Evolutionary conservation across 2,329 filamentous ascomycete genomes (phyloP).

Genomic region (Colletotrichum aenigma): DNA sequence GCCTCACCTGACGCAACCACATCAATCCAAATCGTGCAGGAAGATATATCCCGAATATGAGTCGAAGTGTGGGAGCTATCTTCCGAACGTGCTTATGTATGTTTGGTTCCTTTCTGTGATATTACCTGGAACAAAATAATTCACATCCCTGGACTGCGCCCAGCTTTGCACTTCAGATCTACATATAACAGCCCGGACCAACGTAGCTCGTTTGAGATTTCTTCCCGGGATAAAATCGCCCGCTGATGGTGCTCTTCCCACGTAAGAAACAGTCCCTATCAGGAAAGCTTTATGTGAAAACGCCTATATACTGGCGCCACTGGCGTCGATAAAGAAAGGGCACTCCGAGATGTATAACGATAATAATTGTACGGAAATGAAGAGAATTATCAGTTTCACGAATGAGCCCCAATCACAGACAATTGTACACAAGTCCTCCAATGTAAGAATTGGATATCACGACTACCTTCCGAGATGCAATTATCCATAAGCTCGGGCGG

Average conservation of each 20-base stretch:
- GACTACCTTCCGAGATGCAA: too few relatives aligned
- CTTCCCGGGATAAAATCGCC: not conserved
- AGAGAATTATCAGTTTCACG: not conserved
- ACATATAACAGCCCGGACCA: not conserved
- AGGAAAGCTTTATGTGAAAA: not conserved
- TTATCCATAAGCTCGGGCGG: too few relatives aligned
- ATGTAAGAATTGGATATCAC: not conserved
- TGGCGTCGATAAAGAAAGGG: not conserved
- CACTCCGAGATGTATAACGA: not conserved
- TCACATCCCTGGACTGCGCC: not conserved
- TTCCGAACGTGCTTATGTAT: not conserved
- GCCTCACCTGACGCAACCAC: not conserved
- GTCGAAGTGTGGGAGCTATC: not conserved
- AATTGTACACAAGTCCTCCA: not conserved
- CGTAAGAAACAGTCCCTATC: not conserved
- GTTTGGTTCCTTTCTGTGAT: not conserved
- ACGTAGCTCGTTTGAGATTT: not conserved
- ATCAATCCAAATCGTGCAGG: not conserved
- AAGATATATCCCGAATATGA: not conserved
- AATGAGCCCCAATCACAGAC: not conserved
- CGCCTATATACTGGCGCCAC: not conserved
- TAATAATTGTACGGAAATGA: not conserved
- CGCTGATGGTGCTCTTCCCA: not conserved
- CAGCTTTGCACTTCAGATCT: not conserved
- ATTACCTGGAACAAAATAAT: fast-evolving